Percentiles rank a stretch among this genome's conserved stretches.
These are phyloP conservation scores for Boletus subcaerulescens DNA, from an alignment of 768 basidiomycete genomes.

Conservation along the genomic window DNA sequence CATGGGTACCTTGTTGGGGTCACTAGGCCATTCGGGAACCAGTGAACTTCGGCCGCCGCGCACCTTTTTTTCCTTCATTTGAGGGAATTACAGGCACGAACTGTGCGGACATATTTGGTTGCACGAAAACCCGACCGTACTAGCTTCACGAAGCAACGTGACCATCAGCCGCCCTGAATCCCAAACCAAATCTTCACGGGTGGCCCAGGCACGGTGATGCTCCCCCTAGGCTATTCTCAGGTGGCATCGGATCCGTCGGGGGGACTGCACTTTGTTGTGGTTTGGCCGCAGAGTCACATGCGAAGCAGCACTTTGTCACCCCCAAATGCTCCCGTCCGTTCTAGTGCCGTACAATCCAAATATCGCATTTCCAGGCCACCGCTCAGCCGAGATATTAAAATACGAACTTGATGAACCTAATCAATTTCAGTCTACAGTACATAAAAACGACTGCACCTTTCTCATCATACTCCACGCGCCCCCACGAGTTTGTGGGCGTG, in stretches of 20 bases:
- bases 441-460: too few relatives aligned
- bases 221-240: not conserved
- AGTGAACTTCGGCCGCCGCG: slow-evolving; percentile 23
- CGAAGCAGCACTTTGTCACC: not conserved
- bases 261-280: not conserved
- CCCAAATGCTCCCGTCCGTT: not conserved
- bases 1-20: slow-evolving; percentile 18
- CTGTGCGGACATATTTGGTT: slow-evolving; percentile 7
- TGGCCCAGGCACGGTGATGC: not conserved
- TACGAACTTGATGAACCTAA: not conserved
- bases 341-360: slow-evolving; percentile 3
- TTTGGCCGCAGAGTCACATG: not conserved
- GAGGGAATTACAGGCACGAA: slow-evolving; percentile 24
- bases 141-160: slow-evolving; percentile 13
- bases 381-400: too few relatives aligned
- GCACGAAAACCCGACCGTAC: not conserved
- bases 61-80: slow-evolving; percentile 13
- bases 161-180: not conserved
- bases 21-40: slow-evolving; percentile 25
- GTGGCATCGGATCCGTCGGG: slow-evolving; percentile 7
- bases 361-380: not conserved
- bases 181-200: slow-evolving; percentile 7
- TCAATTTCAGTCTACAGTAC: not conserved
- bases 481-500: too few relatives aligned
- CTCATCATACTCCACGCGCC: too few relatives aligned